Evolutionary conservation across 768 basidiomycete species (phyloP), one percentile per base, ranked within the genome.

Genomic region (Sarcodon aspratus): DNA sequence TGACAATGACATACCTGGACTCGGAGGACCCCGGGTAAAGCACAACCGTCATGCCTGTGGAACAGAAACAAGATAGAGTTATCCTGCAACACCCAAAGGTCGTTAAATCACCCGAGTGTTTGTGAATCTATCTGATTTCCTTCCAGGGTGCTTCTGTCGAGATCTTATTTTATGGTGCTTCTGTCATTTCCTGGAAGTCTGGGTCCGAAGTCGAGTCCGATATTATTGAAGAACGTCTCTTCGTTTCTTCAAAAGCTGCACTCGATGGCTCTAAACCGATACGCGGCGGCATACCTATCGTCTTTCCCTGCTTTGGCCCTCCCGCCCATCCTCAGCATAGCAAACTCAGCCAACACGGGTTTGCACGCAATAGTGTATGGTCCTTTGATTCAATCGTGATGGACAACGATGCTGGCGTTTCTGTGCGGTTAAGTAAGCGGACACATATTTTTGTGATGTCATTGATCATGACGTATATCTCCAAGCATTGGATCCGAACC

Each of bases 261-360:
- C 67, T 92, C 1, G 90, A 95, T 57, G 88, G 87, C 1, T 77
- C 78, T 35, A 92, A 89, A 66, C 79, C 91, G 1, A 75, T 82
- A 15, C 73, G 80, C 13, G 73, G 74, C 32, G 74, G 75, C 1
- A 79, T 73, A 43, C 76, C 66, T 35, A 63, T 82, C 35, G 81
- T 89, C 38, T 96, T 92, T 63, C 83, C 85, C 38, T 90, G 86
- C 67, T 98, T 97, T 59, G 94, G 95, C 3, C 71, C 87, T 0
- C 89, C 95, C 1, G 74, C 72, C 13, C 84, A 81, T 63, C 75
- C 73, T 27, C 86, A 82, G 45, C 88, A 93, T 62, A 55, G 62
- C 17, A 76, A 75, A 43, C 70, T 99, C 6, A 49, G 70, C 6
- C 93, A 96, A 63, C 96, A 98, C 63, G 96, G 96, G 0, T 97